Percentiles rank a stretch among this genome's conserved stretches.
phyloP scores from a whole-genome alignment of 2,329 filamentous ascomycete genomes.

The Chalara sp. region DNA sequence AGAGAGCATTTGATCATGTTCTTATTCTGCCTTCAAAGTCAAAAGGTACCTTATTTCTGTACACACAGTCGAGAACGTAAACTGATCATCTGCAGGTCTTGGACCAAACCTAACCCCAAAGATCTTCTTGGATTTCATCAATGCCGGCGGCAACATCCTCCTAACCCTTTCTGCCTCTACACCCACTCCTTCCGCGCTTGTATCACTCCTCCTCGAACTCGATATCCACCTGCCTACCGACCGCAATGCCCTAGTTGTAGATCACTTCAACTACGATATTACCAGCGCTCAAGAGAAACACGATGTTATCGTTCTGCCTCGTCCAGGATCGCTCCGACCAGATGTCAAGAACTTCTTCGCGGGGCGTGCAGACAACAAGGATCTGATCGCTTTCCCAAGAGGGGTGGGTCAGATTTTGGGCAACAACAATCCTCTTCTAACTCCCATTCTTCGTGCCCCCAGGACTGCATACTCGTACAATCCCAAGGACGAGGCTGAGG shows the following conservation, averaged over 20 bases:
- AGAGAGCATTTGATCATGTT: conserved; percentile 85
- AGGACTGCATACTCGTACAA: conserved; percentile 89
- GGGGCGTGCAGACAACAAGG: conserved; percentile 42
- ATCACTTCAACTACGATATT: conserved; percentile 92
- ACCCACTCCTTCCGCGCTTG: conserved; percentile 64
- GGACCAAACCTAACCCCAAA: conserved; percentile 84
- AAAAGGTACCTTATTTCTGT: conserved; percentile 55
- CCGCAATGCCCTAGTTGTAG: conserved; percentile 77
- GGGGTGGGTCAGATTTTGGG: conserved; percentile 78
- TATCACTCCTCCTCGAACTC: conserved; percentile 76
- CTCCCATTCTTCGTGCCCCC: conserved; percentile 76
- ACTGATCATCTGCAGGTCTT: conserved; percentile 50
- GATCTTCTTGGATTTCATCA: conserved; percentile 82
- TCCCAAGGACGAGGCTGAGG: conserved; percentile 72
- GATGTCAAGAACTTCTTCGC: conserved; percentile 75
- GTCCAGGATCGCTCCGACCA: conserved; percentile 56
- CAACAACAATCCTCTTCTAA: conserved; percentile 64
- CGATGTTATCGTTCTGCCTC: conserved; percentile 76
- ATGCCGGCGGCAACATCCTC: conserved; percentile 85
- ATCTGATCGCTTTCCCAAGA: conserved; percentile 72
- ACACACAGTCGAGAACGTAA: conserved; percentile 2
- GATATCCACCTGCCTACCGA: conserved; percentile 84
- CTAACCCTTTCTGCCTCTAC: conserved; percentile 71
- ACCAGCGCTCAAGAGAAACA: conserved; percentile 73
- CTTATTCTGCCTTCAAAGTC: conserved; percentile 82